Evolutionary conservation across 495 filamentous ascomycete genomes (phyloP), one percentile per base, ranked within the genome.

Genomic region (Aspergillus avenaceus): DNA sequence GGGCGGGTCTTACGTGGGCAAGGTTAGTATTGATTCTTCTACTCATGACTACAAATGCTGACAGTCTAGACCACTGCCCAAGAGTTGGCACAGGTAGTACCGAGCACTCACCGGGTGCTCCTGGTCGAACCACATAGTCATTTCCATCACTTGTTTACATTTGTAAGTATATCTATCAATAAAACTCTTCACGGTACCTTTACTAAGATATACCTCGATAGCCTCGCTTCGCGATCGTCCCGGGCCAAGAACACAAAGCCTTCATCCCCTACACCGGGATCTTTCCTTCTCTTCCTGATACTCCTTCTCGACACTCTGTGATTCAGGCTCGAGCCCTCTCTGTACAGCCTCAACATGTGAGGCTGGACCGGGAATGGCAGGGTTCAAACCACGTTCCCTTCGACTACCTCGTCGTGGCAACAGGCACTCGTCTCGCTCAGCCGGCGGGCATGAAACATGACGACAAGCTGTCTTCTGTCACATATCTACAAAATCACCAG

Each of bases 81-180:
- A 34, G 69, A 74, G 44, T 60, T 74, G 0, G 69, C 71, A 6
- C 54, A 54, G 14, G 47, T 71, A 3, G 38, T 72, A n/a, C 71
- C 69, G 2, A 41, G 55, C 12, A 74, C 71, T 22, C 69, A 74
- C 26, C 50, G 67, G 34, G 69, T 79, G 6, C 65, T 79, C 25
- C 54, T 79, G 8, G 64, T 75, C 21, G 76, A 79, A 48, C 64
- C 72, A 0, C 76, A 79, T 51, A 78, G 71, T 22, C 76, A 79
- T 45, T 79, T 78, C 51, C 74, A 79, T 50, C 76, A 79, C 50
- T 56, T 79, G 1, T 79, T 79, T 45, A 71, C 73, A 24, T 79
- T 79, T 52, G 75, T 79, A 68, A 62, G 71, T 23, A 3, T 12
- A 5, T 24, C 21, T 24, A 2, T n/a, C 22, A 21, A 21, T 12